phyloP scores from a whole-genome alignment of 768 basidiomycete species.

The Suillus clintonianus region DNA sequence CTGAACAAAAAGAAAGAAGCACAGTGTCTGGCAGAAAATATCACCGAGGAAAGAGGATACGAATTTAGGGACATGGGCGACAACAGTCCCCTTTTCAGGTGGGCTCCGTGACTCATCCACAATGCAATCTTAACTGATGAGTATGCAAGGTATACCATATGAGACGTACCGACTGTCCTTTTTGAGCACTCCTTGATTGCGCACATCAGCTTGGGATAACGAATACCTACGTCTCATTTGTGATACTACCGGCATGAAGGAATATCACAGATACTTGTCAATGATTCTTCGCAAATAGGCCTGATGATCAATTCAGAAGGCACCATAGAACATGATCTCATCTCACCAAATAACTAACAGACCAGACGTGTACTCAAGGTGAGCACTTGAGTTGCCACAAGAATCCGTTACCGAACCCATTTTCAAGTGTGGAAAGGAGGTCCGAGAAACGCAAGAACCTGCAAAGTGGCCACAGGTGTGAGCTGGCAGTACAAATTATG shows the following conservation, averaged over 20 bases:
- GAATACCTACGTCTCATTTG: neutral
- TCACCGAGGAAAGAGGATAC: conserved; percentile 39
- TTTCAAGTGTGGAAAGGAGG: neutral
- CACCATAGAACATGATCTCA: neutral
- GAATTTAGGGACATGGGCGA: conserved; percentile 53
- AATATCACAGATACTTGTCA: neutral
- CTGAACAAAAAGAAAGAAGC: conserved; percentile 54
- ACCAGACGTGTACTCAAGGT: neutral
- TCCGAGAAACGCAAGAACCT: neutral
- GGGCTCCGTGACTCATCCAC: neutral
- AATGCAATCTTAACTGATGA: neutral
- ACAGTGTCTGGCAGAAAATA: conserved; percentile 43
- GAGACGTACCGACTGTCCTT: neutral
- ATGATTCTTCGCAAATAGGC: too few relatives aligned
- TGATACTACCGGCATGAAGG: neutral
- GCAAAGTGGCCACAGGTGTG: neutral
- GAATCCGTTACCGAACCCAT: neutral
- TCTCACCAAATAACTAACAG: neutral
- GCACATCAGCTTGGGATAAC: neutral
- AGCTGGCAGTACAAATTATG: neutral
- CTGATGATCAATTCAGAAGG: too few relatives aligned
- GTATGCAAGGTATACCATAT: neutral
- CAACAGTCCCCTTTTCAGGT: conserved; percentile 58
- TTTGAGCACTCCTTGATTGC: neutral
- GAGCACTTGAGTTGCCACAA: neutral